These are phyloP conservation scores for Cephaloascus fragrans DNA, from an alignment of 805 yeast species.

Conservation along the genomic window DNA sequence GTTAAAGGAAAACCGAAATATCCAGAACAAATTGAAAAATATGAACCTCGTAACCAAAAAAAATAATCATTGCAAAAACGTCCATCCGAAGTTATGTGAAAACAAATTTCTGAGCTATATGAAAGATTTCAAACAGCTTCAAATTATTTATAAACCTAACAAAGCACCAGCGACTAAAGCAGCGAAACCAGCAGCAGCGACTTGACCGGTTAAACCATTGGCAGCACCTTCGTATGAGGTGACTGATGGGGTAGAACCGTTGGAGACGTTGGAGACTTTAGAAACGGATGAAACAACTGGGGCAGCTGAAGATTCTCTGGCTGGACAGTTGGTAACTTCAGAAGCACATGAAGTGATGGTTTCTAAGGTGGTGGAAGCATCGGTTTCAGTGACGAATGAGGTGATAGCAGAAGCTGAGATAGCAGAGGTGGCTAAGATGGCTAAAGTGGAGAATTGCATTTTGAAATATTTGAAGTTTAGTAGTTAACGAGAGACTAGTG, in stretches of 20 bases:
- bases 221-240: slow-evolving; percentile 21
- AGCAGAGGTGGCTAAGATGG: slow-evolving; percentile 16
- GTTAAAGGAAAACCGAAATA: too few relatives aligned
- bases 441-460: slow-evolving; percentile 25
- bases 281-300: slow-evolving; percentile 4
- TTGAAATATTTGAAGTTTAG: slow-evolving; percentile 1
- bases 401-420: slow-evolving; percentile 16
- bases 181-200: slow-evolving; percentile 22
- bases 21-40: too few relatives aligned
- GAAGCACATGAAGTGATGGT: slow-evolving; percentile 31
- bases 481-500: not conserved
- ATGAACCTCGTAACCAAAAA: too few relatives aligned
- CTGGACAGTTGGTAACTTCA: slow-evolving; percentile 34
- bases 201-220: slow-evolving; percentile 13
- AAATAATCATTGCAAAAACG: too few relatives aligned
- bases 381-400: slow-evolving; percentile 19
- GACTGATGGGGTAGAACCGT: slow-evolving; percentile 9
- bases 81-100: too few relatives aligned
- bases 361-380: slow-evolving; percentile 22
- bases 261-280: slow-evolving; percentile 12
- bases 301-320: slow-evolving; percentile 2
- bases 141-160: slow-evolving; percentile 18
- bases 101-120: too few relatives aligned
- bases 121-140: not conserved
- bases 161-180: slow-evolving; percentile 20